Percentiles rank a stretch among this genome's conserved stretches.
Evolutionary conservation across 73 alveolate species (phyloP).

Genomic region (Stentor coeruleus): DNA sequence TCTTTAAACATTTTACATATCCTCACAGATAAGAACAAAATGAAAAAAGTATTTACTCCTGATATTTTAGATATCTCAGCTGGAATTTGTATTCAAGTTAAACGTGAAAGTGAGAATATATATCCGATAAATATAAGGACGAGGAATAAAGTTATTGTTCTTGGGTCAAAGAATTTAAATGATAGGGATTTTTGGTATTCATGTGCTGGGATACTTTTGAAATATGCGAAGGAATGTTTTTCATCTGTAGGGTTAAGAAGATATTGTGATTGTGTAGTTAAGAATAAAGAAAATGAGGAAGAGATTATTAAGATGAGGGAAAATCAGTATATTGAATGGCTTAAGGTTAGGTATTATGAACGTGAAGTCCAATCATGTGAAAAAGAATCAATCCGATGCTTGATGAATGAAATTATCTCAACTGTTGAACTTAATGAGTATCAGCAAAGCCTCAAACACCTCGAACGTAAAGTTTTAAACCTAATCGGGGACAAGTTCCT

Average conservation of each 20-base stretch:
- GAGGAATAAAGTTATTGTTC: neutral
- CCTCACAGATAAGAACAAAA: neutral
- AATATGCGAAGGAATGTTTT: neutral
- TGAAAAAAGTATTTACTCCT: neutral
- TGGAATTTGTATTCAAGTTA: neutral
- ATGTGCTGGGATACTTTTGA: neutral
- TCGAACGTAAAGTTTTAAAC: neutral
- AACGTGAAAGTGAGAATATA: neutral
- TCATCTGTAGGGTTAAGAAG: neutral
- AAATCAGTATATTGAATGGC: neutral
- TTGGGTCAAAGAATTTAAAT: neutral
- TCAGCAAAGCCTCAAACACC: neutral
- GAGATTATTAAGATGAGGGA: neutral
- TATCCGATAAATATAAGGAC: neutral
- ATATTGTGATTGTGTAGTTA: neutral
- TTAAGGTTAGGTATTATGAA: neutral
- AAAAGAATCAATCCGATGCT: neutral
- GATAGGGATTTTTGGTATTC: neutral
- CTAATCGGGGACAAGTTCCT: slow-evolving; percentile 13
- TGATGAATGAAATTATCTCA: neutral
- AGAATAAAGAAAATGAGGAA: neutral
- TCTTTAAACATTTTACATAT: neutral
- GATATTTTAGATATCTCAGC: neutral
- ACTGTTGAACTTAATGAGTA: neutral
- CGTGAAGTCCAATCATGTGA: neutral